Conservation (phyloP, 345 rosid species). For the Pseudoturritis turrita region DNA sequence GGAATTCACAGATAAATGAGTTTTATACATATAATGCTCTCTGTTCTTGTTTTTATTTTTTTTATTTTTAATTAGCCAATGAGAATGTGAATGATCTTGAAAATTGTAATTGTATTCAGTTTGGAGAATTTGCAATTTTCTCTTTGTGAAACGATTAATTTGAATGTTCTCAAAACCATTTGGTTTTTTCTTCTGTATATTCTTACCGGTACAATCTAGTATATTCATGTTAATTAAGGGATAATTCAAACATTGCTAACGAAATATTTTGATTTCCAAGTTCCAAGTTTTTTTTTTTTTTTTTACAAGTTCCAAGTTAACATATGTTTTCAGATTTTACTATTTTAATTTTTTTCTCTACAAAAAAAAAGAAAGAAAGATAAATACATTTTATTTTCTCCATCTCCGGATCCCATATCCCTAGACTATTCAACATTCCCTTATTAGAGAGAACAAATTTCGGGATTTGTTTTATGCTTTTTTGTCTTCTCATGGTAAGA, state of each 20-base stretch:
- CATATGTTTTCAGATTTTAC: not conserved
- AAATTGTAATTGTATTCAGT: not conserved
- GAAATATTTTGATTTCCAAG: not conserved
- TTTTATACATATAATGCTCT: not conserved
- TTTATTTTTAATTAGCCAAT: not conserved
- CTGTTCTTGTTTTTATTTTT: not conserved
- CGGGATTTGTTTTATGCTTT: conserved; percentile 19
- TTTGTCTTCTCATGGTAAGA: not conserved
- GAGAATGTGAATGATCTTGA: conserved; percentile 9
- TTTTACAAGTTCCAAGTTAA: too few relatives aligned
- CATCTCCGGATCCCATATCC: not conserved
- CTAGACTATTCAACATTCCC: conserved; percentile 15
- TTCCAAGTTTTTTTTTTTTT: not conserved
- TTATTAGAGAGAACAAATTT: not conserved
- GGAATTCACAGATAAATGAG: conserved; percentile 15
- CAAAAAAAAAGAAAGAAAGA: not conserved
- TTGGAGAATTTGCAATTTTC: not conserved
- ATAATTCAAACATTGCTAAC: not conserved
- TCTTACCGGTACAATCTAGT: too few relatives aligned
- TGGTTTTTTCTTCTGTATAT: not conserved
- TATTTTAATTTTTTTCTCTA: not conserved
- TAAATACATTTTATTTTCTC: not conserved
- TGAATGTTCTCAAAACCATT: not conserved
- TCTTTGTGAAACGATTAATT: conserved; percentile 3
- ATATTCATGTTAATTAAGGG: too few relatives aligned